These are phyloP conservation scores for Crepidotus variabilis DNA, from an alignment of 768 basidiomycete genomes.

Conservation along the genomic window DNA sequence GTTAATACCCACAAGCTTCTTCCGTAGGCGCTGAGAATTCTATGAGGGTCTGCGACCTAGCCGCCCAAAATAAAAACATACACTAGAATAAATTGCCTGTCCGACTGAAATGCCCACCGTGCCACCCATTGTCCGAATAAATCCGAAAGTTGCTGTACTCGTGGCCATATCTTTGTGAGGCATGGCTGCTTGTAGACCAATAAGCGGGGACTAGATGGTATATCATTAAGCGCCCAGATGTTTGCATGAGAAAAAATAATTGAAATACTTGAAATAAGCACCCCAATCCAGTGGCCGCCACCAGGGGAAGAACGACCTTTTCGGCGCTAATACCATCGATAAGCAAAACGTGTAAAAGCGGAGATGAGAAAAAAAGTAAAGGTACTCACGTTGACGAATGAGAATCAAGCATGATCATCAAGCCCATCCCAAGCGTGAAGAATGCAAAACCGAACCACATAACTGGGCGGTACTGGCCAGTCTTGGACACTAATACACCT, in stretches of 20 bases:
- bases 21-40: slow-evolving; percentile 27
- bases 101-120: slow-evolving; percentile 74
- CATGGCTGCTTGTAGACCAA: slow-evolving; percentile 84
- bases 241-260: background rate
- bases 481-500: slow-evolving; percentile 55
- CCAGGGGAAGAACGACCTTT: slow-evolving; percentile 60
- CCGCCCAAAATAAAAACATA: slow-evolving; percentile 24
- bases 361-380: background rate
- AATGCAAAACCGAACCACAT: slow-evolving; percentile 60
- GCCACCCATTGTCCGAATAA: slow-evolving; percentile 74
- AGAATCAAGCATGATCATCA: slow-evolving; percentile 67
- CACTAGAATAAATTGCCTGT: slow-evolving; percentile 64
- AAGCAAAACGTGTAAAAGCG: background rate
- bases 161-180: slow-evolving; percentile 86
- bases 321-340: slow-evolving; percentile 41
- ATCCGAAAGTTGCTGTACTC: slow-evolving; percentile 64
- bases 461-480: slow-evolving; percentile 53
- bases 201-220: slow-evolving; percentile 49
- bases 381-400: slow-evolving; percentile 45
- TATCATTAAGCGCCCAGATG: slow-evolving; percentile 2
- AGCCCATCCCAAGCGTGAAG: slow-evolving; percentile 62
- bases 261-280: slow-evolving; percentile 54
- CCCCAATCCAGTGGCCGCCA: slow-evolving; percentile 65
- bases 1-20: slow-evolving; percentile 33
- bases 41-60: slow-evolving; percentile 1